These are phyloP conservation scores for Erysimum pusillum DNA, from an alignment of 441 rosid genomes.

Conservation along the genomic window DNA sequence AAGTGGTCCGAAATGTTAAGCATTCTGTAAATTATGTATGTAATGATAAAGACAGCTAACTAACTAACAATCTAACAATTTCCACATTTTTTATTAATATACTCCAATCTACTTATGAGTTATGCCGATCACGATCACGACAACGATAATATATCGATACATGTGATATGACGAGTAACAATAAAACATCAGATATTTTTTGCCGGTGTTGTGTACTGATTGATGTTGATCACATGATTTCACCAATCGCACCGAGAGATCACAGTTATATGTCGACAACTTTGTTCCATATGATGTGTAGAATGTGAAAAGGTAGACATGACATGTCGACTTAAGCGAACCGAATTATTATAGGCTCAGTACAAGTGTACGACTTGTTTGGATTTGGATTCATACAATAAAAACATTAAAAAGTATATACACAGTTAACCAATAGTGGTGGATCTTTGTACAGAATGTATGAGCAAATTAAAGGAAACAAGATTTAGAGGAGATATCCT, in stretches of 20 bases:
- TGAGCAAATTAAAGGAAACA: not conserved
- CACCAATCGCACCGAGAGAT: conserved; percentile 17
- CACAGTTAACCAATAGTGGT: not conserved
- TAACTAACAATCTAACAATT: not conserved
- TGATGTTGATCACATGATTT: conserved; percentile 33
- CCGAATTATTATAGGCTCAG: not conserved
- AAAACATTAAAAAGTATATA: not conserved
- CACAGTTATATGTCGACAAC: conserved; percentile 21
- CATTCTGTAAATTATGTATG: conserved; percentile 18
- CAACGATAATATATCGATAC: too few relatives aligned
- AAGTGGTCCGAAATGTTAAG: conserved; percentile 36
- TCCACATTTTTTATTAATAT: not conserved
- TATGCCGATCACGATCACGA: conserved; percentile 17
- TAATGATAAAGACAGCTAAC: conserved; percentile 9
- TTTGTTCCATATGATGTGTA: conserved; percentile 23
- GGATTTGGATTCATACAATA: not conserved
- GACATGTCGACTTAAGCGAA: conserved; percentile 30
- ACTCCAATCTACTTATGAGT: conserved; percentile 8
- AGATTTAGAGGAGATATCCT: not conserved
- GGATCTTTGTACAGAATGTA: not conserved
- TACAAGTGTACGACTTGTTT: not conserved
- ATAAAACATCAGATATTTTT: conserved; percentile 2
- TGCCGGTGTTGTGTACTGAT: conserved; percentile 8
- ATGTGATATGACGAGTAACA: conserved; percentile 14
- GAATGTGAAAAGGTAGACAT: conserved; percentile 8